phyloP scores from a whole-genome alignment of 768 basidiomycete species.

The Tylopilus sp. region DNA sequence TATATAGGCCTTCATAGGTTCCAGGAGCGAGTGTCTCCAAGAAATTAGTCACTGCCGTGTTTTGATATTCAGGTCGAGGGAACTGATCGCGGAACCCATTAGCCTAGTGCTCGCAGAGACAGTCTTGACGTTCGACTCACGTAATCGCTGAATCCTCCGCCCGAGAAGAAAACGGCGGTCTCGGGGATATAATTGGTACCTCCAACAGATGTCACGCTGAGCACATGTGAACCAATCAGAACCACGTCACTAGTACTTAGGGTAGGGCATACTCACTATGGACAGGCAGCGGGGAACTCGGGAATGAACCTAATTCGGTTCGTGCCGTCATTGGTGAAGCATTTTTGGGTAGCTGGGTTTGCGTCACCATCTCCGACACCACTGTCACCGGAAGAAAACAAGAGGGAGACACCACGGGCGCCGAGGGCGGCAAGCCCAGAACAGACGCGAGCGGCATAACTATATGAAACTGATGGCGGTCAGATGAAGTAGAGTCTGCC shows the following conservation, averaged over 20 bases:
- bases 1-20: conserved; percentile 58
- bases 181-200: conserved; percentile 62
- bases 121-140: conserved; percentile 32
- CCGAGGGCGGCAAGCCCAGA: conserved; percentile 61
- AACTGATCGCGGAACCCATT: conserved; percentile 36
- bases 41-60: conserved; percentile 41
- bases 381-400: conserved; percentile 63
- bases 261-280: conserved; percentile 12
- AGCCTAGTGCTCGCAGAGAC: conserved; percentile 3
- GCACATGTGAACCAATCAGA: neutral
- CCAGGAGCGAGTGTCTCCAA: conserved; percentile 43
- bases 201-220: conserved; percentile 72
- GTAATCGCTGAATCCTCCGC: too few relatives aligned
- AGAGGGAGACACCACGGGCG: conserved; percentile 59
- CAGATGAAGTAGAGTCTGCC: conserved; percentile 19
- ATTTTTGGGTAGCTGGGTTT: conserved; percentile 50
- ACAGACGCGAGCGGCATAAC: conserved; percentile 57
- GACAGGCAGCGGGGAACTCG: conserved; percentile 59
- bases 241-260: neutral
- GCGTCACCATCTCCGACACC: conserved; percentile 68
- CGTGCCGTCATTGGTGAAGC: conserved; percentile 57
- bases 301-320: conserved; percentile 55
- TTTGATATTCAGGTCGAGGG: conserved; percentile 51
- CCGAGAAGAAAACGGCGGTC: conserved; percentile 53
- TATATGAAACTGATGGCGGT: conserved; percentile 44